These are phyloP conservation scores for Nothophaeocryptopus gaeumannii DNA, from an alignment of 2,329 filamentous ascomycete species.

Conservation along the genomic window DNA sequence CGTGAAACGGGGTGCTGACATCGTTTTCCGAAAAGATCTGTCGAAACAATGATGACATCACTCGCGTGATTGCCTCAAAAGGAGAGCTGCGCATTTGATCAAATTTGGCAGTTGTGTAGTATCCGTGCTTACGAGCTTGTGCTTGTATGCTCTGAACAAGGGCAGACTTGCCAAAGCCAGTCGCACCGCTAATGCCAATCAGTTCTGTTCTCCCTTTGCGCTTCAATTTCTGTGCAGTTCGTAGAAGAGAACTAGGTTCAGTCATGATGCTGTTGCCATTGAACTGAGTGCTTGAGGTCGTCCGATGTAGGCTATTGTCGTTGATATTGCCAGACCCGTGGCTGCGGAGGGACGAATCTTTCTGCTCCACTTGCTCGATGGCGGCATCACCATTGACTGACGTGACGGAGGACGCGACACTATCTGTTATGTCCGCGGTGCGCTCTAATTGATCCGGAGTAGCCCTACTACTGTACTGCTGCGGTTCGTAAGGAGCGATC, in stretches of 20 bases:
- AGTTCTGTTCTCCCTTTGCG: constrained; percentile 58
- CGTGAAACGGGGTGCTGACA: constrained; percentile 60
- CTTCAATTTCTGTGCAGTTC: constrained; percentile 49
- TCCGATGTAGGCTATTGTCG: constrained; percentile 22
- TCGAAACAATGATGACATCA: constrained; percentile 60
- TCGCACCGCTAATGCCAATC: constrained; percentile 55
- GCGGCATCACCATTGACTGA: constrained; percentile 17
- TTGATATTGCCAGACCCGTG: constrained; percentile 22
- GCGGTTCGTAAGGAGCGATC: constrained; percentile 24
- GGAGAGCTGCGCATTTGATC: constrained; percentile 58
- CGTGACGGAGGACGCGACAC: constrained; percentile 18
- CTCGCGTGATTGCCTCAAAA: constrained; percentile 59
- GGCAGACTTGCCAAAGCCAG: constrained; percentile 61
- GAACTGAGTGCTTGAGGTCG: constrained; percentile 19
- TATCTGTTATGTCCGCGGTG: constrained; percentile 13
- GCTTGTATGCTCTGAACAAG: constrained; percentile 58
- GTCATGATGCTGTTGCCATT: constrained; percentile 14
- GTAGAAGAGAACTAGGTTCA: constrained; percentile 32
- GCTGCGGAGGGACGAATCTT: constrained; percentile 18
- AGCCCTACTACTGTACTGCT: constrained; percentile 7
- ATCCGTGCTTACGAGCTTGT: constrained; percentile 56
- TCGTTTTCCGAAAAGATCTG: constrained; percentile 66
- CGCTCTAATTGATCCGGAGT: constrained; percentile 13
- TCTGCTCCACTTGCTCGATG: constrained; percentile 8
- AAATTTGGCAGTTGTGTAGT: constrained; percentile 60